Percentiles rank a stretch among this genome's conserved stretches.
phyloP scores from a whole-genome alignment of 2,329 filamentous ascomycete species.

The Cladosporium sphaerospermum region DNA sequence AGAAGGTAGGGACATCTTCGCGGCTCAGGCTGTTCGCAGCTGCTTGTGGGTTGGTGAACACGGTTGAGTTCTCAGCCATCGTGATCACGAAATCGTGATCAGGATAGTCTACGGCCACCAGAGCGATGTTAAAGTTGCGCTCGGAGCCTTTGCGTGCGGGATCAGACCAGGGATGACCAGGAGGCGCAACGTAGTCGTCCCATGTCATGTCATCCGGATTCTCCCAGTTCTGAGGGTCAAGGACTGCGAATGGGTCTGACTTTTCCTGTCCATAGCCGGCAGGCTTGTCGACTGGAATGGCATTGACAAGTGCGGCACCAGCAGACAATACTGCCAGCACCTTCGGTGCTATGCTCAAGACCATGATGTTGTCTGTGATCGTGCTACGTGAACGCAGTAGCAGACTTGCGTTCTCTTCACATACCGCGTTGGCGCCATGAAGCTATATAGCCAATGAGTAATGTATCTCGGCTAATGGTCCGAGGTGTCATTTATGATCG shows the following conservation, averaged over 20 bases:
- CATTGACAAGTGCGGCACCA: background rate
- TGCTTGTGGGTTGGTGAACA: constrained; percentile 47
- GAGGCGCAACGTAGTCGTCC: constrained; percentile 43
- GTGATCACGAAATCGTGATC: constrained; percentile 47
- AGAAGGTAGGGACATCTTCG: constrained; percentile 45
- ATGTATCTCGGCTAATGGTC: background rate
- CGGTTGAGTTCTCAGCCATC: constrained; percentile 39
- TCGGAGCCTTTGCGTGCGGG: constrained; percentile 38
- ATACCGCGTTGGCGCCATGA: no score
- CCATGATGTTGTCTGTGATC: background rate
- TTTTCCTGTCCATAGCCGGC: background rate
- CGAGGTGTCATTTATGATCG: background rate
- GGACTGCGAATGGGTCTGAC: constrained; percentile 40
- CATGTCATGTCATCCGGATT: constrained; percentile 51
- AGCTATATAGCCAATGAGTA: background rate
- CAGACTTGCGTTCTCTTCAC: no score
- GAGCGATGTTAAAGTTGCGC: constrained; percentile 52
- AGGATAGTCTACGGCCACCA: constrained; percentile 48
- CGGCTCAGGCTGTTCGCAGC: constrained; percentile 37
- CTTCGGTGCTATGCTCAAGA: background rate
- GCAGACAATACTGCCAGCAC: background rate
- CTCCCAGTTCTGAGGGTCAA: constrained; percentile 49
- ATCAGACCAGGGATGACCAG: constrained; percentile 45
- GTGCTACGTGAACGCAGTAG: no score
- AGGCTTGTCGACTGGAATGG: background rate